A percentile compares a stretch with the other conserved stretches of the same genome.
Conservation (phyloP, 2,329 filamentous ascomycete genomes). For the Ophidiomyces ophidiicola region DNA sequence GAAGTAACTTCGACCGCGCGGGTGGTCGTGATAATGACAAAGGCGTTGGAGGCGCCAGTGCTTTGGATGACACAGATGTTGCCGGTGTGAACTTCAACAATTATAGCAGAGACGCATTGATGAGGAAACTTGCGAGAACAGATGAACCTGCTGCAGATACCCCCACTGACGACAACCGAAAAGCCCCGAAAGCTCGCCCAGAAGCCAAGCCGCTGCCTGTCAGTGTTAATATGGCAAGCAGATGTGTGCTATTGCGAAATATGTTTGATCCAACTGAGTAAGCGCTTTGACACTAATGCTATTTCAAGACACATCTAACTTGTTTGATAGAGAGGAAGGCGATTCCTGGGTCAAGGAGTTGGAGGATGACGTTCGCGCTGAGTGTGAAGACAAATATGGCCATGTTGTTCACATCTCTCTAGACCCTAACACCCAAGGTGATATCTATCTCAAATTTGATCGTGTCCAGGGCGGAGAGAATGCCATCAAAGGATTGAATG, state of each 20-base stretch:
- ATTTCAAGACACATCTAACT: slow-evolving; percentile 25
- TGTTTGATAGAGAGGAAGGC: slow-evolving; percentile 57
- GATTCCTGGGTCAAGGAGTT: slow-evolving; percentile 85
- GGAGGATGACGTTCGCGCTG: slow-evolving; percentile 80
- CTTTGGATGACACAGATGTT: slow-evolving; percentile 93
- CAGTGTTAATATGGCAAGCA: slow-evolving; percentile 81
- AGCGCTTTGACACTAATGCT: slow-evolving; percentile 30
- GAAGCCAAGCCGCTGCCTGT: slow-evolving; percentile 67
- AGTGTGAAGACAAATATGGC: slow-evolving; percentile 92
- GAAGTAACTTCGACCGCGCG: slow-evolving; percentile 74
- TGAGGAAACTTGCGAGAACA: slow-evolving; percentile 94
- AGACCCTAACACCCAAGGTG: slow-evolving; percentile 85
- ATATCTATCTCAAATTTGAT: slow-evolving; percentile 98
- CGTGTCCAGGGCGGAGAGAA: slow-evolving; percentile 91
- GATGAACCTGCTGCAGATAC: slow-evolving; percentile 59
- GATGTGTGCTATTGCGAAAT: slow-evolving; percentile 87
- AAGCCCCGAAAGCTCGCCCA: slow-evolving; percentile 64
- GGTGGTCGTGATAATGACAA: slow-evolving; percentile 83
- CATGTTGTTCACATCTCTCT: slow-evolving; percentile 94
- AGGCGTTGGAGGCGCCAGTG: slow-evolving; percentile 74
- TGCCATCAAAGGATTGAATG: slow-evolving; percentile 94
- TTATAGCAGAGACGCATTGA: slow-evolving; percentile 94
- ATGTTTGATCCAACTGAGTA: slow-evolving; percentile 92
- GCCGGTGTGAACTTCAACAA: slow-evolving; percentile 99
- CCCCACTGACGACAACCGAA: slow-evolving; percentile 52